These are phyloP conservation scores for Globisporangium nagaii DNA, from an alignment of 352 stramenopile species.

Conservation along the genomic window DNA sequence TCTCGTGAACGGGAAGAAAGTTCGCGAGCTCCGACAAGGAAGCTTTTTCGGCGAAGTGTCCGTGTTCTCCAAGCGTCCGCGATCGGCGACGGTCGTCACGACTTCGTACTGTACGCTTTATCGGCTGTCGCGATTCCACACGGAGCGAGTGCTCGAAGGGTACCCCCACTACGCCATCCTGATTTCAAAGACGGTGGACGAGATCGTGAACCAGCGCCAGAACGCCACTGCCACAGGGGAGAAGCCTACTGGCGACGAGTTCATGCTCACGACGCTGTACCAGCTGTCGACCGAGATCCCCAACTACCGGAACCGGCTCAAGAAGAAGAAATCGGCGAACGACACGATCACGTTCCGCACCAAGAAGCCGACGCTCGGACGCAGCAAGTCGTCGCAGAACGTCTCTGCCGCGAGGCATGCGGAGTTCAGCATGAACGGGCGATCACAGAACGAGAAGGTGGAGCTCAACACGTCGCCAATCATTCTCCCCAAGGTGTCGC, in stretches of 20 bases:
- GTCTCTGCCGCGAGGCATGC: constrained; percentile 20
- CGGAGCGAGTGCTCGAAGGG: constrained; percentile 49
- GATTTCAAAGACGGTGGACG: constrained; percentile 36
- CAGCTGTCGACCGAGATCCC: constrained; percentile 25
- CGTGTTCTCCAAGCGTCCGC: constrained; percentile 52
- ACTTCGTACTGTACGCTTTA: constrained; percentile 66
- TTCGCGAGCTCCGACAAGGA: constrained; percentile 58
- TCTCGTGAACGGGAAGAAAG: constrained; percentile 45
- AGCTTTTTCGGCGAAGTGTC: constrained; percentile 73
- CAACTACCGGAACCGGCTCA: constrained; percentile 2
- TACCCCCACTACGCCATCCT: constrained; percentile 47
- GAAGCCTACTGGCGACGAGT: constrained; percentile 24
- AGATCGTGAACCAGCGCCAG: constrained; percentile 38
- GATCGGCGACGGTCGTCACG: constrained; percentile 52
- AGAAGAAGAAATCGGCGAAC: not conserved
- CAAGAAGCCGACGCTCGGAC: constrained; percentile 11
- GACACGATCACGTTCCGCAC: not conserved
- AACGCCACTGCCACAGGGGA: not conserved
- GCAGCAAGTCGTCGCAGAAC: constrained; percentile 48
- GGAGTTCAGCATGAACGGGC: constrained; percentile 16
- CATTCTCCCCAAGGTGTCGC: not conserved
- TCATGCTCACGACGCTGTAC: constrained; percentile 48
- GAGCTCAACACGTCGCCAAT: constrained; percentile 8
- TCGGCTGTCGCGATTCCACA: constrained; percentile 53
- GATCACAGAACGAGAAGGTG: constrained; percentile 15